Base-by-base conservation (phyloP, 768 basidiomycete species). In the Lactarius psammicola region DNA sequence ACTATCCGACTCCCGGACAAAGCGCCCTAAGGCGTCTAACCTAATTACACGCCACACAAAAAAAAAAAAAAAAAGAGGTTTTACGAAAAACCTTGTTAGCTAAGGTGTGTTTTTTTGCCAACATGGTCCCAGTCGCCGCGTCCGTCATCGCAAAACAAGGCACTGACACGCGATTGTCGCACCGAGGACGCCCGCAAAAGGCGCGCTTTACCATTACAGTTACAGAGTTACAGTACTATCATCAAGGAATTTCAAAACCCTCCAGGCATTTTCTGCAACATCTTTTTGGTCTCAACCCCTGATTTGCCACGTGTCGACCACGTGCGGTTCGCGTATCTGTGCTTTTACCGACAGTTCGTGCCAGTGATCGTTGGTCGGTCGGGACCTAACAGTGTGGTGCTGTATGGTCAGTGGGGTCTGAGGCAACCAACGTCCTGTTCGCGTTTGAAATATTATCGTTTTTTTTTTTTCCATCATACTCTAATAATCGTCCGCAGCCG, bases 161-260 rank as follows among this genome's bases (percentile, higher is more conserved):
- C n/a, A n/a, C n/a, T n/a, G n/a, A n/a, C 44, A 26, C 31, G 57
- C 51, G 58, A 44, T 54, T 44, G 33, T 55, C 58, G 49, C 64
- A 55, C 53, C 42, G 5, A 36, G 15, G 28, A 28, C 44, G 28
- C 38, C 17, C 34, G 11, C 36, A 9, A 44, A 26, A 33, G 38
- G 31, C 3, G 8, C 20, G 54, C 59, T n/a, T n/a, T n/a, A n/a
- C n/a, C n/a, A n/a, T n/a, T n/a, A n/a, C n/a, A n/a, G n/a, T n/a
- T n/a, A n/a, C n/a, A n/a, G n/a, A n/a, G n/a, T n/a, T n/a, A n/a
- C n/a, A n/a, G n/a, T n/a, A n/a, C n/a, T n/a, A n/a, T n/a, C n/a
- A n/a, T n/a, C n/a, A n/a, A n/a, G n/a, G n/a, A n/a, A n/a, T n/a
- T n/a, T n/a, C n/a, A n/a, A n/a, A n/a, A n/a, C n/a, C n/a, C n/a